Evolutionary conservation across 768 basidiomycete genomes (phyloP), one percentile per base, ranked within the genome.

Genomic region (Mycena indigotica): DNA sequence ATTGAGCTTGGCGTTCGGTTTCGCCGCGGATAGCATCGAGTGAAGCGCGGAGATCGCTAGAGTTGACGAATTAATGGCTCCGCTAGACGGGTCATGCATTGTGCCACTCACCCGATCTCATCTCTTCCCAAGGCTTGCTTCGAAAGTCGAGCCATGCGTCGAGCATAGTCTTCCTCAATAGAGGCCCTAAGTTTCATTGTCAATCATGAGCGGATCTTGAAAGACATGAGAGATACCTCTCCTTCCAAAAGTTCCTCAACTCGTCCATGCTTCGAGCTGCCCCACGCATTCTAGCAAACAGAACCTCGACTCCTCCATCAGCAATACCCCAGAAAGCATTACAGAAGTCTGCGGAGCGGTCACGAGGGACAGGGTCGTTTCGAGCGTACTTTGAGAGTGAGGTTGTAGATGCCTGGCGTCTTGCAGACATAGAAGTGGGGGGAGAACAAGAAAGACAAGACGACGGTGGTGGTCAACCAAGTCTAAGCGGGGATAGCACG

Each of bases 121-220:
- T 97, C 95, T 65, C 82, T 84, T 39, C 95, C 96, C 35, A 97
- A 73, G 6, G 82, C 65, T 57, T 78, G 65, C 72, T 91, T 95
- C 28, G 93, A 82, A 23, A 99, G 77, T 69, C 90, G 92, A 21
- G 81, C 75, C 15, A 99, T 68, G 26, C 87, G 84, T 73, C 93
- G 94, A 1, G 95, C 89, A 67, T 98, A 98, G 32, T 98, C 96
- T 66, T 98, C 95, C 72, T 98, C 95, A 60, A 98, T 97, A 28
- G 79, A 63, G 6, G 93, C 88, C 69, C 96, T 97, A n/a, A n/a
- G n/a, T n/a, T n/a, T n/a, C n/a, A 48, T 39, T 61, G 41, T 51
- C 38, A 54, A 32, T 49, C 55, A 61, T n/a, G n/a, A 53, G 55
- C 60, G 24, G n/a, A 12, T 51, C 23, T 40, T 52, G 23, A 26